A percentile compares a stretch with the other conserved stretches of the same genome.
Conservation (phyloP, 169 alveolate species). For the Fabrea salina region DNA sequence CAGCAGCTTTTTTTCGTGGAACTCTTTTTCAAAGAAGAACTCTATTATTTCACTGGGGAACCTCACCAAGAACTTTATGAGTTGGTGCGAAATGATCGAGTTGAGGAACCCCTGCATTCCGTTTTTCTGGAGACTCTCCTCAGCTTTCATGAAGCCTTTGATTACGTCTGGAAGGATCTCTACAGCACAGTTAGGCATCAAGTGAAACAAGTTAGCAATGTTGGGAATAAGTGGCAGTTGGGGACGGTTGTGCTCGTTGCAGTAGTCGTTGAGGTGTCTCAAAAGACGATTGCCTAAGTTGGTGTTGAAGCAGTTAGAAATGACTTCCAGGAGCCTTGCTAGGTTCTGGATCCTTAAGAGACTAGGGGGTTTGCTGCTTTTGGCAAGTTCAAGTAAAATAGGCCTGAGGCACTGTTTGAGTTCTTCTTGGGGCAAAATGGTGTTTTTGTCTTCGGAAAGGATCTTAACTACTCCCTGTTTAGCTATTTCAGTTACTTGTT, state of each 20-base stretch:
- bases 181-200: slow-evolving; percentile 23
- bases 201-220: slow-evolving; percentile 15
- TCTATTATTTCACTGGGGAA: slow-evolving; percentile 23
- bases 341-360: background rate
- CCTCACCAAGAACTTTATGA: slow-evolving; percentile 1
- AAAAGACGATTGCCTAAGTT: slow-evolving; percentile 13
- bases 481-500: background rate
- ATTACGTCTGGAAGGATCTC: slow-evolving; percentile 10
- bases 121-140: slow-evolving; percentile 17
- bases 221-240: background rate
- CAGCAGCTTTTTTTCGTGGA: background rate
- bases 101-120: slow-evolving; percentile 4
- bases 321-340: slow-evolving; percentile 26
- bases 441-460: background rate
- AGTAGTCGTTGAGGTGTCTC: background rate
- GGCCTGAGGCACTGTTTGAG: slow-evolving; percentile 29
- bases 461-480: slow-evolving; percentile 1
- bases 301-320: slow-evolving; percentile 24
- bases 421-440: slow-evolving; percentile 16
- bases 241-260: background rate
- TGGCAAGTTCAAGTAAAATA: slow-evolving; percentile 15
- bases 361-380: background rate
- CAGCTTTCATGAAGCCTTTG: slow-evolving; percentile 17
- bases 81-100: slow-evolving; percentile 5
- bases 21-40: slow-evolving; percentile 3